Base-by-base conservation (phyloP, 805 yeast genomes). In the Saccharomycopsis oosterbeekiorum region DNA sequence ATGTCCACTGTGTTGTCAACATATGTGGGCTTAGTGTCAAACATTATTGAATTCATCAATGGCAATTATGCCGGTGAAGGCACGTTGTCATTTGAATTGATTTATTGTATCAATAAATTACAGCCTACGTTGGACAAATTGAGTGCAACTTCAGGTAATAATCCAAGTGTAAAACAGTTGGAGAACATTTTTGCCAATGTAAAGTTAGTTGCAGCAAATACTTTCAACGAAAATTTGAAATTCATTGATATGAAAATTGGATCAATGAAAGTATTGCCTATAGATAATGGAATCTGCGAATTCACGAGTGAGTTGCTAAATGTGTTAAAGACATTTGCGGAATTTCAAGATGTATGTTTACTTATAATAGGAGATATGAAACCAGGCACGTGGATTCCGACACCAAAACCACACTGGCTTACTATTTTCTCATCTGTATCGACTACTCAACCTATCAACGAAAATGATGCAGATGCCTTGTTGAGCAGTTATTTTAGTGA, bases 401-500 rank as follows among this genome's bases (percentile, higher is more conserved):
- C 78, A 58, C 80, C 84, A 10, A 74, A 80, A 63, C 86, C 89
- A 0, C 77, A 76, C 4, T 81, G 86, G 77, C 72, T 82, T 11
- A 65, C 72, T 21, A 76, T 76, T 12, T 79, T 79, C 67, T 76
- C 84, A 0, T 76, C 82, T 42, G 80, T 81, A 1, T 73, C 80
- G 11, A 76, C 78, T 12, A 75, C 75, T 12, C 60, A 68, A 8
- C 74, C 74, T 8, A 70, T 76, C 1, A 68, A 70, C 37, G 76
- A 77, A 9, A 70, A 73, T 1, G 79, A 79, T 57, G 77, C 84
- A 0, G 73, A 75, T 26, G 80, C 78, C 60, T 71, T 87, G 65
- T 71, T 90, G 40, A 80, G 90, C 1, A 78, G 87, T 54, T 92
- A 80, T 68, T 80, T 83, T 63, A 81, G 91, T 58, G 98, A 93